phyloP scores from a whole-genome alignment of 2,329 filamentous ascomycete genomes.

The Hypoxylon sp. region DNA sequence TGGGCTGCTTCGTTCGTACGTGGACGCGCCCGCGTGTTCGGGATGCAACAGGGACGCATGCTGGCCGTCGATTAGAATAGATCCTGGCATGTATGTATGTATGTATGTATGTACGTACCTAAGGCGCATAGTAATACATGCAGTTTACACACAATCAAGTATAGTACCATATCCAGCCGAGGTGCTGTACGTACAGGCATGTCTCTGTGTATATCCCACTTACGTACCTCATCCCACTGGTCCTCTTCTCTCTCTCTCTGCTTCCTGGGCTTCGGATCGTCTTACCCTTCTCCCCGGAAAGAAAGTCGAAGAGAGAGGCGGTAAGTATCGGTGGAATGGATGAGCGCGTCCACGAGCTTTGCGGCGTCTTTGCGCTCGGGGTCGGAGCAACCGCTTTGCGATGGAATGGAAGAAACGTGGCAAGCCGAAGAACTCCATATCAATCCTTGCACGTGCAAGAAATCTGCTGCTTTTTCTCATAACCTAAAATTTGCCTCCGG shows the following conservation, averaged over 20 bases:
- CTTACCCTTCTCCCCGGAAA: constrained; percentile 1
- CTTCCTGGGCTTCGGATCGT: neutral
- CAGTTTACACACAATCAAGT: neutral
- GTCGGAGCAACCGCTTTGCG: constrained; percentile 1
- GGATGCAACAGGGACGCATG: constrained; percentile 20
- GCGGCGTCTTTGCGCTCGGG: constrained; percentile 7
- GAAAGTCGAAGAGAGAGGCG: neutral
- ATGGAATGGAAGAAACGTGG: constrained; percentile 29
- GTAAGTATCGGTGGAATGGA: constrained; percentile 21
- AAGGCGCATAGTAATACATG: neutral
- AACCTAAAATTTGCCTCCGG: constrained; percentile 22
- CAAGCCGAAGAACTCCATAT: constrained; percentile 29
- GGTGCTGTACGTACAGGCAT: no score
- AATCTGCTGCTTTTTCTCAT: constrained; percentile 4
- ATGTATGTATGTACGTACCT: neutral
- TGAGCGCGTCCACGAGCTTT: constrained; percentile 3
- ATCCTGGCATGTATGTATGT: neutral
- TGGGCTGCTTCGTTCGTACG: neutral
- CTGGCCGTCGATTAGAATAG: neutral
- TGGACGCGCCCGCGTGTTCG: constrained; percentile 14
- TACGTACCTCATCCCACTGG: no score
- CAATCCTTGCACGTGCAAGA: constrained; percentile 21
- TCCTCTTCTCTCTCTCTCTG: no score
- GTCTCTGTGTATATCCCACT: no score
- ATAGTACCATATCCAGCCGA: no score